Percentiles rank a stretch among this genome's conserved stretches.
Conservation (phyloP, 2,329 filamentous ascomycete genomes). For the Cyanodermella asteris region DNA sequence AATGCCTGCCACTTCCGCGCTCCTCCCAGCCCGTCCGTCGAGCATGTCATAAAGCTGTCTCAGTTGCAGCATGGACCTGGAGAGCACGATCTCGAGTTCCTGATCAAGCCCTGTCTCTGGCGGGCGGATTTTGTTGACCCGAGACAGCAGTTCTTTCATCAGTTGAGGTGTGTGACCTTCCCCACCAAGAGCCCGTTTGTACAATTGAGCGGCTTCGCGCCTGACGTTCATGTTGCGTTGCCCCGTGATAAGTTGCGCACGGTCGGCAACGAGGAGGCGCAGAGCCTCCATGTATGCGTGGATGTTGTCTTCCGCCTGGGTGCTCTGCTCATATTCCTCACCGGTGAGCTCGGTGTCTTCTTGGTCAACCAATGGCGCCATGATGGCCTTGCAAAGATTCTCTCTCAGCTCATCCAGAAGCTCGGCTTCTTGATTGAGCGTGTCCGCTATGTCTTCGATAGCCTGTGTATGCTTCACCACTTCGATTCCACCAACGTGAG, state of each 20-base stretch:
- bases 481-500: constrained; percentile 47
- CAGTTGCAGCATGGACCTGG: no score
- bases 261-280: constrained; percentile 54
- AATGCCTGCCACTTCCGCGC: constrained; percentile 11
- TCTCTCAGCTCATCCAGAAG: constrained; percentile 56
- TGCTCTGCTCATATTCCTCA: constrained; percentile 74
- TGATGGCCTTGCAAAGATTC: constrained; percentile 47
- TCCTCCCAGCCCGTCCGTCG: no score
- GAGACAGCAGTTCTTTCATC: constrained; percentile 26
- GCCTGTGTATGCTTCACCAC: constrained; percentile 42
- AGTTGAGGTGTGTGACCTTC: constrained; percentile 51
- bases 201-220: constrained; percentile 45
- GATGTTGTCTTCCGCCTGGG: constrained; percentile 69
- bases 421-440: constrained; percentile 50
- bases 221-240: constrained; percentile 52
- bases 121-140: no score
- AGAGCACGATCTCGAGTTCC: no score
- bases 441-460: constrained; percentile 40
- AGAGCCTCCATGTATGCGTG: constrained; percentile 69
- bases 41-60: no score
- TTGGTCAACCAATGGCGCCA: constrained; percentile 62
- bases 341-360: constrained; percentile 49
- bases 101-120: constrained; percentile 26
- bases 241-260: constrained; percentile 54
- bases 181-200: constrained; percentile 36